phyloP scores from a whole-genome alignment of 1,139 yeast genomes.

The Meyerozyma elateridarum region DNA sequence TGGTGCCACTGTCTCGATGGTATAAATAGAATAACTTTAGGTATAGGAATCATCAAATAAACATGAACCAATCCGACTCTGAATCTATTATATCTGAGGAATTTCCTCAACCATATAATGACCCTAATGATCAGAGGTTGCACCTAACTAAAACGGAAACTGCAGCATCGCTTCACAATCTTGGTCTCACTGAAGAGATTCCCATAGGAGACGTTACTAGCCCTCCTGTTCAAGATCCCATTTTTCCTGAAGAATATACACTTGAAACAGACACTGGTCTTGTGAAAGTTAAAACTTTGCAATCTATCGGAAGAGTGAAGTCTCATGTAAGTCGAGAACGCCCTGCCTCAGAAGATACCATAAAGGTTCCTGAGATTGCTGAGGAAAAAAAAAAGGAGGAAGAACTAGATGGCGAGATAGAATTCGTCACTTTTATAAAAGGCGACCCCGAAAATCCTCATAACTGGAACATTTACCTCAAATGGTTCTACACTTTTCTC shows the following conservation, averaged over 20 bases:
- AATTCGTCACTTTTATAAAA: constrained; percentile 73
- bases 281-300: constrained; percentile 73
- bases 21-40: no score
- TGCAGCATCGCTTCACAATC: constrained; percentile 55
- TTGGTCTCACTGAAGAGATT: constrained; percentile 51
- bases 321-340: constrained; percentile 1
- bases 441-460: constrained; percentile 85
- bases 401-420: constrained; percentile 57
- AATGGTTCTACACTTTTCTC: constrained; percentile 67
- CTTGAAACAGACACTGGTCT: constrained; percentile 83
- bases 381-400: constrained; percentile 12
- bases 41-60: background rate
- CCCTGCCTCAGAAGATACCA: constrained; percentile 7
- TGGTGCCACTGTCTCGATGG: no score
- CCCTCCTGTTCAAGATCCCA: constrained; percentile 59
- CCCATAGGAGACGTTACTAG: constrained; percentile 52
- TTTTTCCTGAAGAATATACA: constrained; percentile 89
- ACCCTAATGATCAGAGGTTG: background rate
- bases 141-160: constrained; percentile 57
- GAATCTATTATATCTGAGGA: constrained; percentile 1
- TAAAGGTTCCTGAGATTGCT: constrained; percentile 14
- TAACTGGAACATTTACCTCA: constrained; percentile 59
- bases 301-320: constrained; percentile 56
- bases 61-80: constrained; percentile 1
- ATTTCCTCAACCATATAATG: constrained; percentile 21